Percentiles rank a stretch among this genome's conserved stretches.
These are phyloP conservation scores for Xylogone sp. DNA, from an alignment of 2,329 filamentous ascomycete species.

Conservation along the genomic window DNA sequence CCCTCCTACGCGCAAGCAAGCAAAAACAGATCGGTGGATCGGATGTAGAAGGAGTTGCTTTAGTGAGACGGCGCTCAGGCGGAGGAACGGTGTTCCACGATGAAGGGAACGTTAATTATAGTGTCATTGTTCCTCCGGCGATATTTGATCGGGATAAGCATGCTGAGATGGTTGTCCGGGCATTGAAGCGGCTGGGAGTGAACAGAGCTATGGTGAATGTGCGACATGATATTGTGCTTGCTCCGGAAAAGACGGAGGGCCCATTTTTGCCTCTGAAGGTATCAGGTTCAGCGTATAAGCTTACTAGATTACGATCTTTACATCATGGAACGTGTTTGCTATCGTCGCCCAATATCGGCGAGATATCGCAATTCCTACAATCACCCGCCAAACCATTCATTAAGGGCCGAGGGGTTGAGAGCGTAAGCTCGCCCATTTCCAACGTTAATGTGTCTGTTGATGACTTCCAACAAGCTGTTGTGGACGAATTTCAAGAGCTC, in stretches of 20 bases:
- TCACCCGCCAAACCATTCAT: conserved; percentile 78
- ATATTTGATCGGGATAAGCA: conserved; percentile 81
- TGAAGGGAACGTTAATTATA: conserved; percentile 89
- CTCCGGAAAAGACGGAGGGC: conserved; percentile 29
- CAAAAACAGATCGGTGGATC: conserved; percentile 16
- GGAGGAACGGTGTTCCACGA: conserved; percentile 96
- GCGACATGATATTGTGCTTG: conserved; percentile 88
- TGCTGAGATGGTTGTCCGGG: conserved; percentile 89
- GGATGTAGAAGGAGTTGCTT: conserved; percentile 34
- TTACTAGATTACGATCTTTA: conserved; percentile 74
- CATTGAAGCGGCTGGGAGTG: conserved; percentile 59
- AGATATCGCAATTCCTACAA: conserved; percentile 66
- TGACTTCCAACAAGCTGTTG: conserved; percentile 48
- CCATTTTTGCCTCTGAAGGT: conserved; percentile 61
- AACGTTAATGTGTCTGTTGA: conserved; percentile 65
- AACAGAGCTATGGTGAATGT: conserved; percentile 71
- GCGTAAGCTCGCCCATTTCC: conserved; percentile 77
- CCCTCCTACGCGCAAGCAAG: conserved; percentile 42
- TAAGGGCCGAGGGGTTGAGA: conserved; percentile 81
- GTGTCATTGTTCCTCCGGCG: conserved; percentile 76
- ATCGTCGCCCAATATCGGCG: conserved; percentile 66
- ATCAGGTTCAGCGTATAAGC: conserved; percentile 92
- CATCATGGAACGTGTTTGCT: conserved; percentile 93
- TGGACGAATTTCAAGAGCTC: conserved; percentile 62
- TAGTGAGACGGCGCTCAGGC: conserved; percentile 82